Evolutionary conservation across 2,329 filamentous ascomycete species (phyloP), one percentile per base, ranked within the genome.

Genomic region (Apiospora rasikravindrae): DNA sequence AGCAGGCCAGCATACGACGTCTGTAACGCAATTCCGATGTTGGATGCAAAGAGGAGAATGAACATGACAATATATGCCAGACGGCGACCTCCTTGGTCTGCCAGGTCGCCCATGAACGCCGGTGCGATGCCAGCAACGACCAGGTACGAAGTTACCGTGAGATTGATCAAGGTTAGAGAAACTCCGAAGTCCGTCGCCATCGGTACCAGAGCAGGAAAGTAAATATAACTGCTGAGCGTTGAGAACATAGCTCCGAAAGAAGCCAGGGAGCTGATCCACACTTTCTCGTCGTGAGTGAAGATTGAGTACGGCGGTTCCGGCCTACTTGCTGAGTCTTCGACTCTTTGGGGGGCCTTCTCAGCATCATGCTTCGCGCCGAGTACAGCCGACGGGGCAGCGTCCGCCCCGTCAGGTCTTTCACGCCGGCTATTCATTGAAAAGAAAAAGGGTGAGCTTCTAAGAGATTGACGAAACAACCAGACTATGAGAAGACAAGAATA

Each of bases 131-230:
- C 71, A n/a, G 67, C 51, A 5, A 69, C 67, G 47, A 76, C 73
- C 5, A 75, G 70, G 40, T 75, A 76, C 1, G 73, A 61, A 1
- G 73, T 76, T 11, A 77, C 73, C 2, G 74, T 77, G 19, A 75
- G 71, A 14, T 77, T 75, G 47, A 74, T 73, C 14, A 33, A 57
- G 26, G 69, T 73, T 3, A 72, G 53, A 3, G 61, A 73, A 2
- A 72, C 70, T 22, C 57, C 53, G 4, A 76, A 69, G 47, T 74
- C 73, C 1, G 29, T 13, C 7, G 73, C 53, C 29, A 74, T 69
- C 8, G 57, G 47, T 2, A 71, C 70, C 14, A 75, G 69, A 3
- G 74, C 73, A 8, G 74, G 74, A 47, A 74, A 75, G 33, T 75
- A 75, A 33, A 74, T 74, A 57, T 74, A 70, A 49, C 67, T 69